Evolutionary conservation across 371 early-diverging fungal species (phyloP), one percentile per base, ranked within the genome.

Genomic region (Coemansia sp.): DNA sequence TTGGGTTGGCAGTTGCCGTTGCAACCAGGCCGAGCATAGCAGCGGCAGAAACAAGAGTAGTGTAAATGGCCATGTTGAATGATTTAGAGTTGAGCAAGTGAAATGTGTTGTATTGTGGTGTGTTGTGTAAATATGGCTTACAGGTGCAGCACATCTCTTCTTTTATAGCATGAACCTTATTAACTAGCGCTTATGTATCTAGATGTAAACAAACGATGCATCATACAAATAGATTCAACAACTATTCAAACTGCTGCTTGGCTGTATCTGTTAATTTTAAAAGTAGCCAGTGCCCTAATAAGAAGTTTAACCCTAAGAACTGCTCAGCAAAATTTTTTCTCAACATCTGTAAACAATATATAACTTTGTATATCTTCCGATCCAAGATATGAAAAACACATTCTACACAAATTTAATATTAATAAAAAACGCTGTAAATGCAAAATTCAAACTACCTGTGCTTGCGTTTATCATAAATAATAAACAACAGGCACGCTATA

Each of bases 401-500:
- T 37, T 37, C 37, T 37, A 37, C 37, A 37, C 37, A 37, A 37
- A 37, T 37, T 37, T 37, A 37, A 11, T 37, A 37, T 37, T 2
- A 37, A 37, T 9, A 9, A 33, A 33, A 33, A 37, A 9, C 37
- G 8, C 37, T 37, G 9, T 37, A 37, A 37, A 37, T 9, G 11
- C 37, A 37, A 37, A 37, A 37, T 8, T 37, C 11, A 6, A 11
- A 11, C 37, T 21, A 44, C n/a, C 44, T 44, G n/a, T 16, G n/a
- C 12, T 44, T 44, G 44, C n/a, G 44, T 16, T 44, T 44, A 1
- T 44, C n/a, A 44, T 11, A 44, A 44, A 44, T n/a, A 44, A 63
- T 39, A 28, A 59, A 55, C 0, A 40, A 8, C 16, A 71, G 14
- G 2, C 71, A 75, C 4, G 64, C 67, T 6, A 30, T 44, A 16